These are phyloP conservation scores for Manihot esculenta DNA, from an alignment of 441 rosid species.

Conservation along the genomic window DNA sequence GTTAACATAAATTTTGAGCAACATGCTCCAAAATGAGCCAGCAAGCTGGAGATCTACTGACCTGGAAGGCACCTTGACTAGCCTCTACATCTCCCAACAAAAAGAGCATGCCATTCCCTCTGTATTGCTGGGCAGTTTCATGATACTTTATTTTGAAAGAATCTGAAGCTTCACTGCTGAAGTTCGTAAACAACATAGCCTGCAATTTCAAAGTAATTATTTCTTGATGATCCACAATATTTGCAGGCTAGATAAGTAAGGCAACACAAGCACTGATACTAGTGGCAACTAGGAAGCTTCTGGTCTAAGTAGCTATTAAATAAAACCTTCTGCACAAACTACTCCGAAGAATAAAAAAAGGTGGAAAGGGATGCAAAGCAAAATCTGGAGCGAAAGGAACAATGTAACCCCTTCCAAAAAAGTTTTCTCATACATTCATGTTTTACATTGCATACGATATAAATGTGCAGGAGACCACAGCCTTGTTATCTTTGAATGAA, in stretches of 20 bases:
- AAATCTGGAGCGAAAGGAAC: neutral
- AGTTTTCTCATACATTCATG: neutral
- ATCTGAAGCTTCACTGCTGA: conserved; percentile 52
- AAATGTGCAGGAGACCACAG: neutral
- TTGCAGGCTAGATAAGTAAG: neutral
- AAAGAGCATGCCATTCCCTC: conserved; percentile 64
- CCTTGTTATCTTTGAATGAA: neutral
- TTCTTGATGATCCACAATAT: conserved; percentile 4
- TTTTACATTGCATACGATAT: neutral
- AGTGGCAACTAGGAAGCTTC: neutral
- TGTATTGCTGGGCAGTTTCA: conserved; percentile 72
- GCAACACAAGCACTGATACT: neutral
- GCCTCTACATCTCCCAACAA: conserved; percentile 81
- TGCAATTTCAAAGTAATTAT: conserved; percentile 31
- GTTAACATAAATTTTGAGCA: neutral
- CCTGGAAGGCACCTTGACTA: conserved; percentile 89
- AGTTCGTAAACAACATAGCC: conserved; percentile 88
- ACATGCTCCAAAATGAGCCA: conserved; percentile 3
- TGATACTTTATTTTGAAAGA: conserved; percentile 64
- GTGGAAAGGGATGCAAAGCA: too few species aligned
- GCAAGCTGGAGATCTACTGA: conserved; percentile 28
- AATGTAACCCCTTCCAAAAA: neutral
- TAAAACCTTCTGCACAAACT: neutral
- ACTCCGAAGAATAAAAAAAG: too few species aligned
- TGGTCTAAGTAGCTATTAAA: neutral